A percentile compares a stretch with the other conserved stretches of the same genome.
These are phyloP conservation scores for Russula griseocarnosa DNA, from an alignment of 768 basidiomycete species.

Conservation along the genomic window DNA sequence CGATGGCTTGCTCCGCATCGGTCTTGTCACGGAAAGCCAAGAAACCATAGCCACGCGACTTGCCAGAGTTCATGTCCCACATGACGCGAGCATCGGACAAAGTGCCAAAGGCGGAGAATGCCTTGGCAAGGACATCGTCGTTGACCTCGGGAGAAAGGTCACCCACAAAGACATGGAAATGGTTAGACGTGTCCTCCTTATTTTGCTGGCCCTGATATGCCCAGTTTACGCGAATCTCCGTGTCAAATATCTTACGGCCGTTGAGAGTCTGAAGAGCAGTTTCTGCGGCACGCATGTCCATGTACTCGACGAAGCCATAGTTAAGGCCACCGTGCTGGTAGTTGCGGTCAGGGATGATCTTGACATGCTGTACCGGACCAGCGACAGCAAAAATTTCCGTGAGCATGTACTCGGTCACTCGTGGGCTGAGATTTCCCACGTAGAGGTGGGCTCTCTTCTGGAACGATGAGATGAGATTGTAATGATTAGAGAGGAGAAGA, in stretches of 20 bases:
- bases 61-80: constrained; percentile 99
- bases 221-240: constrained; percentile 99
- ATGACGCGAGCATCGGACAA: constrained; percentile 97
- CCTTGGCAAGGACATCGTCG: constrained; percentile 93
- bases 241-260: constrained; percentile 99
- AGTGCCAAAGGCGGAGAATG: constrained; percentile 94
- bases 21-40: constrained; percentile 98
- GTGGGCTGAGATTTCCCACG: constrained; percentile 95
- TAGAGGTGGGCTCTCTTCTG: constrained; percentile 96
- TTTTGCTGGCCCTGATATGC: constrained; percentile 98
- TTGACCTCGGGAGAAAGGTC: constrained; percentile 99
- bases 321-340: constrained; percentile 99
- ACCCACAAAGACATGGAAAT: constrained; percentile 99
- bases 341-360: constrained; percentile 99
- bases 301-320: constrained; percentile 99
- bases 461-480: constrained; percentile 27
- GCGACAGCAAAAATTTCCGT: constrained; percentile 96
- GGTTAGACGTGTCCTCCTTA: constrained; percentile 97
- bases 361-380: constrained; percentile 96
- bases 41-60: constrained; percentile 97
- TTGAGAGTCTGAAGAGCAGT: constrained; percentile 98
- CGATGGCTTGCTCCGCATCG: constrained; percentile 98
- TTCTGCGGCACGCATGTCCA: constrained; percentile 97
- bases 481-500: background rate
- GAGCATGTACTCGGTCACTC: constrained; percentile 99